These are phyloP conservation scores for Candida montana DNA, from an alignment of 805 yeast genomes.

Conservation along the genomic window DNA sequence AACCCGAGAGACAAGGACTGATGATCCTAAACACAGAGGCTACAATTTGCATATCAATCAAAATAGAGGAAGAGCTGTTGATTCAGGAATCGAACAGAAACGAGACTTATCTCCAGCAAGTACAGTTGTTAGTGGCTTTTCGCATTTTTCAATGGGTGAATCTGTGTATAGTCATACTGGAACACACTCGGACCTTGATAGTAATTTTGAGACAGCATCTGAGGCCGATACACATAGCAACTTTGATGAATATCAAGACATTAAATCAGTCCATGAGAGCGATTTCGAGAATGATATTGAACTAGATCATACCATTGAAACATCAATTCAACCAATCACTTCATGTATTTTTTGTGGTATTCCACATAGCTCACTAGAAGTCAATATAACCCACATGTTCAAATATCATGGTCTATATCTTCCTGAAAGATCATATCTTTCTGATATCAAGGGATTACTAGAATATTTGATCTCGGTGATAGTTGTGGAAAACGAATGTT, in stretches of 20 bases:
- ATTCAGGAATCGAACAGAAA: slow-evolving; percentile 3
- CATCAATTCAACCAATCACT: slow-evolving; percentile 36
- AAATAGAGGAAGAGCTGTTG: slow-evolving; percentile 25
- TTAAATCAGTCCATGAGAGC: slow-evolving; percentile 7
- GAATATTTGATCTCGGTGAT: slow-evolving; percentile 72
- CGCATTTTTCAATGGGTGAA: slow-evolving; percentile 52
- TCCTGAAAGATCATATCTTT: slow-evolving; percentile 72
- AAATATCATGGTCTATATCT: slow-evolving; percentile 76
- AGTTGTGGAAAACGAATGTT: slow-evolving; percentile 77
- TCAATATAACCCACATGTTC: slow-evolving; percentile 71
- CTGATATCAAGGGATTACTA: slow-evolving; percentile 68
- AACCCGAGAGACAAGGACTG: not conserved
- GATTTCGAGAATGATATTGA: slow-evolving; percentile 23
- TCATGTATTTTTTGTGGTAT: slow-evolving; percentile 56
- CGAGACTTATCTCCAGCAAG: slow-evolving; percentile 47
- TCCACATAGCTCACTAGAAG: slow-evolving; percentile 47
- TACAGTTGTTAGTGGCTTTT: slow-evolving; percentile 50
- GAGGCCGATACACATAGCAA: slow-evolving; percentile 42
- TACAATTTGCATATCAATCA: slow-evolving; percentile 14
- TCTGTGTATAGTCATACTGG: slow-evolving; percentile 30
- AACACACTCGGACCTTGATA: slow-evolving; percentile 31
- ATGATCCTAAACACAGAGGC: slow-evolving; percentile 5
- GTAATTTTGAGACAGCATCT: slow-evolving; percentile 40
- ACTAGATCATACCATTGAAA: slow-evolving; percentile 19
- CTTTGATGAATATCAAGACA: slow-evolving; percentile 23